Evolutionary conservation across 2,329 filamentous ascomycete genomes (phyloP), one percentile per base, ranked within the genome.

Genomic region (Neophaeococcomyces mojaviensis): DNA sequence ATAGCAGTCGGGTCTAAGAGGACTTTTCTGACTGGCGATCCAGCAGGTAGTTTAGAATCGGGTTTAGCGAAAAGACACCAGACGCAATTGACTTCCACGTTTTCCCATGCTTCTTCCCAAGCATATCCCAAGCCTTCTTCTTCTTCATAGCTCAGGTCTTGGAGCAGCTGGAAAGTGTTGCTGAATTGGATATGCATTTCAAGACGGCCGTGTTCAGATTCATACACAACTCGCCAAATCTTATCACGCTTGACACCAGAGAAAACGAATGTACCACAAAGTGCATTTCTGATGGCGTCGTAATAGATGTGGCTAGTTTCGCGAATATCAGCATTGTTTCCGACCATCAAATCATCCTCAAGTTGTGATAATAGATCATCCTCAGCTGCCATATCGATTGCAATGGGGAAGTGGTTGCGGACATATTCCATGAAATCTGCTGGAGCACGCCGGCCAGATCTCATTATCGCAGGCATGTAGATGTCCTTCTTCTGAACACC

Each of bases 21-120:
- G 1, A 71, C 59, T 43, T 69, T 64, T 24, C 74, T 62, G 16
- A 70, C 51, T 1, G 57, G 46, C 42, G 64, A 68, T 20, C 66
- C 63, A 0, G 64, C 61, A 2, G 68, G 63, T 24, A 68, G 59
- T 12, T 58, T 50, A 3, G 54, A 44, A 0, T 63, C 58, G n/a
- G 70, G 61, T 30, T 68, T 70, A 10, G 69, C 67, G 51, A 67
- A 77, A 3, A 79, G 49, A 0, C 65, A 59, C 74, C 78, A 79
- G 44, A 38, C 4, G 58, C 47, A 32, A 55, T 59, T 26, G 24
- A 28, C 24, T 28, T 28, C 24, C 24, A 28, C 24, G 8, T 20
- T 13, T 13, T 16, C 13, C 33, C 18, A 12, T 68, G 56, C 4
- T 56, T 36, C 59, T 74, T 58, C 19, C 69, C 63, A n/a, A 75